Evolutionary conservation across 129 eudicot species (phyloP).

Genomic region (Chrysanthemum seticuspe): DNA sequence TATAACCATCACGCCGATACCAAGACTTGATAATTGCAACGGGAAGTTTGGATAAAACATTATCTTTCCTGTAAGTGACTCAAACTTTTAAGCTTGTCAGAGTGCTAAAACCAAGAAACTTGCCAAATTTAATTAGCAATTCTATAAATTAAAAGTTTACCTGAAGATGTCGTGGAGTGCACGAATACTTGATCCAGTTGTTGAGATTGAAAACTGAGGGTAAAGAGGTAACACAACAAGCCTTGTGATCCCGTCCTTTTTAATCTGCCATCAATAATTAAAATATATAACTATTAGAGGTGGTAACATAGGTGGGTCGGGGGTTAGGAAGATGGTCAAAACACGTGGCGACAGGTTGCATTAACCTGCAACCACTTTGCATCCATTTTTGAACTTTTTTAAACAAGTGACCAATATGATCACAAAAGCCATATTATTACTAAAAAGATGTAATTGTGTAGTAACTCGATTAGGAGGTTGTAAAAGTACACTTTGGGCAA

Average conservation of each 20-base stretch:
- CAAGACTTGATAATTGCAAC: slow-evolving; percentile 72
- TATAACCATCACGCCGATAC: slow-evolving; percentile 84
- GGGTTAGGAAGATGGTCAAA: too few species aligned
- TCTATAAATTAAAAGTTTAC: slow-evolving; percentile 17
- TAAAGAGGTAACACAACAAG: slow-evolving; percentile 85
- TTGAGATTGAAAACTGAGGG: slow-evolving; percentile 90
- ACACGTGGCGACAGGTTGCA: too few species aligned
- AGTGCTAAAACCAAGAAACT: not conserved
- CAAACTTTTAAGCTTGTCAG: not conserved
- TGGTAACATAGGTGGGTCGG: too few species aligned
- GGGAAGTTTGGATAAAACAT: slow-evolving; percentile 55
- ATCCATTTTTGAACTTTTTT: too few species aligned
- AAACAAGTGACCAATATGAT: too few species aligned
- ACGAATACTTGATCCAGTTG: slow-evolving; percentile 87
- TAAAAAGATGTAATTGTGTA: not conserved
- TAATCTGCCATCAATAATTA: slow-evolving; percentile 42
- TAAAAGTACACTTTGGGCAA: too few species aligned
- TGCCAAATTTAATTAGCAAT: not conserved
- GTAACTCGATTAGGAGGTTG: too few species aligned
- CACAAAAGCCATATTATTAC: not conserved
- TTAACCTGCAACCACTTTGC: too few species aligned
- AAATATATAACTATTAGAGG: not conserved
- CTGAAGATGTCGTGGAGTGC: slow-evolving; percentile 67
- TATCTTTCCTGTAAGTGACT: slow-evolving; percentile 43
- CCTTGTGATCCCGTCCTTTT: slow-evolving; percentile 67